phyloP scores from a whole-genome alignment of 2,329 filamentous ascomycete species.

The Colletotrichum chrysophilum region DNA sequence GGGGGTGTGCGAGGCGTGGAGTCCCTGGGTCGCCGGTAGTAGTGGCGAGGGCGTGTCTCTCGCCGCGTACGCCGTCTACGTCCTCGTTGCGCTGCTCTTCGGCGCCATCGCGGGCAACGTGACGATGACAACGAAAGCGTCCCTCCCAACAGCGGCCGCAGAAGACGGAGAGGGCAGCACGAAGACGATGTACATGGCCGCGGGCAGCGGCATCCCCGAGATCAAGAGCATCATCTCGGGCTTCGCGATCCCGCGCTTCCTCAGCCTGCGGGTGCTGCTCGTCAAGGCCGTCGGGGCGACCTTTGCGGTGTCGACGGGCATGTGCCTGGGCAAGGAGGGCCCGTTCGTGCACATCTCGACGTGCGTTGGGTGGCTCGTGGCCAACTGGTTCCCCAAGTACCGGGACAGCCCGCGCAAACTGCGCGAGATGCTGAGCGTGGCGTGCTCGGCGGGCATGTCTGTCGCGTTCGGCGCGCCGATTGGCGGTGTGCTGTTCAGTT shows the following conservation, averaged over 20 bases:
- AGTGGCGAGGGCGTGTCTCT: constrained; percentile 9
- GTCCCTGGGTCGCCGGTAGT: constrained; percentile 39
- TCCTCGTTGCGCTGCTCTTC: constrained; percentile 27
- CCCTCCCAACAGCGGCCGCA: constrained; percentile 40
- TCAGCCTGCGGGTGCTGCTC: constrained; percentile 58
- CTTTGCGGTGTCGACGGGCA: constrained; percentile 63
- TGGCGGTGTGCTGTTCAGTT: constrained; percentile 65
- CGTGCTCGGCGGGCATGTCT: constrained; percentile 61
- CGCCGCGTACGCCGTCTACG: constrained; percentile 29
- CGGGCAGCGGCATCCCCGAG: constrained; percentile 64
- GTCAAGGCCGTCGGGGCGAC: constrained; percentile 64
- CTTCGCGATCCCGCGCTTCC: constrained; percentile 64
- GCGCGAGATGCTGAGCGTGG: constrained; percentile 62
- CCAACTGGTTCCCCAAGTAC: constrained; percentile 59
- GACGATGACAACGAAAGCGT: constrained; percentile 42
- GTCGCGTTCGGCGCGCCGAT: constrained; percentile 69
- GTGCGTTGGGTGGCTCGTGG: constrained; percentile 60
- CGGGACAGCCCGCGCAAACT: constrained; percentile 61
- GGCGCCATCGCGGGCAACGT: constrained; percentile 29
- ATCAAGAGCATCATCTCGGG: constrained; percentile 67
- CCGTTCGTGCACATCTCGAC: constrained; percentile 67
- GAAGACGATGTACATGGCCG: constrained; percentile 64
- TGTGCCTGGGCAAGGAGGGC: constrained; percentile 67
- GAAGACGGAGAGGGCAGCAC: not conserved
- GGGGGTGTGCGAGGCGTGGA: constrained; percentile 42